Evolutionary conservation across 2,329 filamentous ascomycete genomes (phyloP), one percentile per base, ranked within the genome.

Genomic region (Epichloe brachyelytri): DNA sequence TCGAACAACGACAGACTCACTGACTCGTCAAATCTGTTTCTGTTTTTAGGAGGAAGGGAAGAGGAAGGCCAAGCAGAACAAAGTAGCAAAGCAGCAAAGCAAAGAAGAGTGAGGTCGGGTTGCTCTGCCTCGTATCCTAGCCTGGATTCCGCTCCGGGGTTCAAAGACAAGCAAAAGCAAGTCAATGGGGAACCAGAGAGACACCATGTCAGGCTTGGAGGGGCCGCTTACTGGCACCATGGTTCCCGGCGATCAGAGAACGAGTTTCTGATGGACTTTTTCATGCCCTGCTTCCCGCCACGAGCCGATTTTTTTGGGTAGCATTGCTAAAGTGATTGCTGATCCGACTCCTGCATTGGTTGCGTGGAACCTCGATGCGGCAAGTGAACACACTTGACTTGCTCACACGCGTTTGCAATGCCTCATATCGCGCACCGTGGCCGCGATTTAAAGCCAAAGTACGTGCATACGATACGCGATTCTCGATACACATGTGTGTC

Each of bases 341-440:
- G 38, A 26, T 30, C 39, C 34, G 34, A 45, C 34, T 48, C 46
- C 41, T 49, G 38, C 45, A 41, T 49, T 15, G 17, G 38, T 12
- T 48, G 50, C 39, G 41, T 46, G 48, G 43, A 43, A 41, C 46
- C 41, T 34, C n/a, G 41, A 46, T 20, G 34, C 48, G 19, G 41
- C 39, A 45, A 45, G 41, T 45, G 41, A 37, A 38, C 34, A 39
- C 48, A 36, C 3, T 11, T n/a, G 20, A 11, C 11, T 30, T 19
- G 10, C 43, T 22, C 38, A 49, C 30, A 49, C 40, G 48, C 33
- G 40, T 43, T 17, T 48, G 19, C 17, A 11, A 37, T n/a, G 30
- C 47, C 19, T 36, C 39, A 43, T 36, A 26, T 37, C 39, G 40
- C 48, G 33, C 12, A 26, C 19, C 39, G 40, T 19, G 48, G 19